Evolutionary conservation across 2,329 filamentous ascomycete species (phyloP).

Genomic region (Dendrostoma leiphaemia): DNA sequence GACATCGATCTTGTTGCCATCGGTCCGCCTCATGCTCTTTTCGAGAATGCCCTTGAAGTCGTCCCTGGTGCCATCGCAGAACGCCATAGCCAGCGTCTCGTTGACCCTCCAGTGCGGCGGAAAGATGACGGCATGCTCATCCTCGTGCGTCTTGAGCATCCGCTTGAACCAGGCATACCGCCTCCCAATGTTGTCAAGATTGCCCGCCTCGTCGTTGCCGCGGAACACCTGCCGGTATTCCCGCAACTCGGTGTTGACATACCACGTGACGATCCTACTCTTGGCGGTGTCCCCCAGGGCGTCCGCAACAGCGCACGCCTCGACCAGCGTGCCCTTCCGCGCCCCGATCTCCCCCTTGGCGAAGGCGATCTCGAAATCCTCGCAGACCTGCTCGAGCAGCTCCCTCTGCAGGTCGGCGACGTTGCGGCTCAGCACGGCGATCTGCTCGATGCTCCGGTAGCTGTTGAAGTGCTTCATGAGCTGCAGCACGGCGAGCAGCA

Average conservation of each 20-base stretch:
- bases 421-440: constrained; percentile 86
- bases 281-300: constrained; percentile 86
- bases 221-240: constrained; percentile 96
- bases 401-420: constrained; percentile 92
- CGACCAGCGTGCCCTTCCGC: constrained; percentile 69
- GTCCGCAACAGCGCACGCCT: constrained; percentile 93
- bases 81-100: constrained; percentile 84
- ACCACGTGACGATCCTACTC: constrained; percentile 85
- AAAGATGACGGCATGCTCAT: constrained; percentile 87
- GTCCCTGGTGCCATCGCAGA: constrained; percentile 92
- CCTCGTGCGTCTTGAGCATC: constrained; percentile 92
- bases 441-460: constrained; percentile 96
- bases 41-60: constrained; percentile 94
- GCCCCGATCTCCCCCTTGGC: constrained; percentile 78
- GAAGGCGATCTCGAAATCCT: constrained; percentile 96
- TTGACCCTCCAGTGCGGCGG: constrained; percentile 85
- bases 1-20: constrained; percentile 81
- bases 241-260: constrained; percentile 92
- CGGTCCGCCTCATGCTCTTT: constrained; percentile 74
- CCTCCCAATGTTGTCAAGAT: constrained; percentile 91
- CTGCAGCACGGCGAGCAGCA: constrained; percentile 93
- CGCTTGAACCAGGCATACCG: constrained; percentile 96
- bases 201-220: constrained; percentile 94
- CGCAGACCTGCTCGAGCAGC: constrained; percentile 94
- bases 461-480: constrained; percentile 98